These are phyloP conservation scores for Solioccasus polychromus DNA, from an alignment of 768 basidiomycete genomes.

Conservation along the genomic window DNA sequence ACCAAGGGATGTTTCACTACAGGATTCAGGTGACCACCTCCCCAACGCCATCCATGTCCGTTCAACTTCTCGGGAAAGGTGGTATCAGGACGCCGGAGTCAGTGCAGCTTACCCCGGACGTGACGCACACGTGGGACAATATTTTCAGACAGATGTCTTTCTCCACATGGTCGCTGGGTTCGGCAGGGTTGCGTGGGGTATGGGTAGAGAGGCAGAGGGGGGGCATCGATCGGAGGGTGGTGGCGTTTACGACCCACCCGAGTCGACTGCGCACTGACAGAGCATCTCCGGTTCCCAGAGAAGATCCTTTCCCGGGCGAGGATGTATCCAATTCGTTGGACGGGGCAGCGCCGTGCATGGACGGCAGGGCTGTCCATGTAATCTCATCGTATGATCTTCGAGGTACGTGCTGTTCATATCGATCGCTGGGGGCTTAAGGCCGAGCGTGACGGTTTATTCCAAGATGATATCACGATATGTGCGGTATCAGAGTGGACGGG, in stretches of 20 bases:
- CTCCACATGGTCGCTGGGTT: constrained; percentile 17
- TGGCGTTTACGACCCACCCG: constrained; percentile 22
- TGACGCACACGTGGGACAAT: not conserved
- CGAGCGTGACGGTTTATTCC: not conserved
- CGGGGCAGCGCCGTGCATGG: constrained; percentile 3
- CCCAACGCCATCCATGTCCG: constrained; percentile 33
- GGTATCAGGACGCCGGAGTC: not conserved
- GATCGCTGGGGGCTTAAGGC: not conserved
- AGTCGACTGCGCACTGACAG: not conserved
- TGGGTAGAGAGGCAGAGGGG: constrained; percentile 22
- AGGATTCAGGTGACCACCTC: constrained; percentile 31
- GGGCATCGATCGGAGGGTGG: constrained; percentile 17
- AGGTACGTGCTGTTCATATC: constrained; percentile 15
- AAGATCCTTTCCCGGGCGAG: not conserved
- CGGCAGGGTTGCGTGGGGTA: constrained; percentile 20
- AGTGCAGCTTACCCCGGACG: not conserved
- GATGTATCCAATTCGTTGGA: not conserved
- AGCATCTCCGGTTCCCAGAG: not conserved
- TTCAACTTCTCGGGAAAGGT: constrained; percentile 35
- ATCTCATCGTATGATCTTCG: constrained; percentile 29
- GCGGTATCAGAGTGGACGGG: constrained; percentile 46
- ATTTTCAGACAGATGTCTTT: constrained; percentile 10
- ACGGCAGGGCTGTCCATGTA: constrained; percentile 13
- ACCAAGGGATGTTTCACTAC: constrained; percentile 52
- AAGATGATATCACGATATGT: constrained; percentile 47